Evolutionary conservation across 2,329 filamentous ascomycete species (phyloP).

Genomic region (Neofusicoccum parvum): DNA sequence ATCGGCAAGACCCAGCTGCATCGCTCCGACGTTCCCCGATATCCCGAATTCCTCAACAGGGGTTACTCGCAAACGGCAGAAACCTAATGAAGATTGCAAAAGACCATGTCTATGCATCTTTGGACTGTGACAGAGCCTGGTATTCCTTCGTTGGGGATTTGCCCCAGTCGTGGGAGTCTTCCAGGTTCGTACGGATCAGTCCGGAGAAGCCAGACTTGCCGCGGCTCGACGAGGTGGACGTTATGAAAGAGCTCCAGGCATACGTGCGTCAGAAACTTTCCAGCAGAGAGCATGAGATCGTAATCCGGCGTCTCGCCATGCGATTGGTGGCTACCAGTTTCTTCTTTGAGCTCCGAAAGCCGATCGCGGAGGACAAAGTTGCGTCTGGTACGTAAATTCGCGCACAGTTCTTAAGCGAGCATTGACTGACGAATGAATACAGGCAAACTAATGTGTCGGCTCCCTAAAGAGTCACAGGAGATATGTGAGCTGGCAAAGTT

Average conservation of each 20-base stretch:
- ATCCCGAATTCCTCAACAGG: no score
- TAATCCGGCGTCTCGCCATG: constrained; percentile 23
- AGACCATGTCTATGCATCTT: no score
- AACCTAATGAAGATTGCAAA: no score
- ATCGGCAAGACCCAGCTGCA: not conserved
- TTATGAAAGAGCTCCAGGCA: constrained; percentile 13
- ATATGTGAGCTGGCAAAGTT: no score
- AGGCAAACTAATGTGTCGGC: no score
- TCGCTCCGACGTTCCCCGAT: no score
- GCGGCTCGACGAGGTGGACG: constrained; percentile 20
- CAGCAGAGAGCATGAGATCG: not conserved
- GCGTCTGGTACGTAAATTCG: constrained; percentile 6
- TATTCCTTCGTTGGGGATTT: not conserved
- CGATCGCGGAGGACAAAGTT: not conserved
- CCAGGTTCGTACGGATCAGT: constrained; percentile 24
- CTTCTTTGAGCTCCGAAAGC: constrained; percentile 25
- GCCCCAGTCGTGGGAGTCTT: not conserved
- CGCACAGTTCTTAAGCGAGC: no score
- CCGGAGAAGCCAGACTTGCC: constrained; percentile 20
- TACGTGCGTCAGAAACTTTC: not conserved
- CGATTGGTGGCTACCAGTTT: constrained; percentile 27
- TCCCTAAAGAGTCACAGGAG: no score
- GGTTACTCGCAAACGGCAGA: no score
- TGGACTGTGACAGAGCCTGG: constrained; percentile 19
- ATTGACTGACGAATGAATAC: no score